Evolutionary conservation across 805 yeast genomes (phyloP).

Genomic region (Vanderwaltozyma tropicalis): DNA sequence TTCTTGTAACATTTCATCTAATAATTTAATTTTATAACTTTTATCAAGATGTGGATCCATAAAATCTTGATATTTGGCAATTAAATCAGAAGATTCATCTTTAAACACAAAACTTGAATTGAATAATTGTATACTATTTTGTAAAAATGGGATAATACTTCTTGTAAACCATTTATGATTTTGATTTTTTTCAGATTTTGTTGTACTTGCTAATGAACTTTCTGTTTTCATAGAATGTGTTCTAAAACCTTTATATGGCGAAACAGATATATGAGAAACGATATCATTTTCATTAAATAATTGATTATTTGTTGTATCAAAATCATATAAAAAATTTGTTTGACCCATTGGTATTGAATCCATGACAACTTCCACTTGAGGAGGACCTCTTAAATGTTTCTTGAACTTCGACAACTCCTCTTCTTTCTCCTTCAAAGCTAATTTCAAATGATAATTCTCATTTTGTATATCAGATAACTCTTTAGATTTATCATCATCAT

Average conservation of each 20-base stretch:
- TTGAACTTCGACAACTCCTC: conserved; percentile 10
- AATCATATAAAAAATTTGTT: neutral
- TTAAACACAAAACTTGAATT: conserved; percentile 13
- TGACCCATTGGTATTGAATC: neutral
- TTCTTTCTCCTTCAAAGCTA: conserved; percentile 16
- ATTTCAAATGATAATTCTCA: conserved; percentile 17
- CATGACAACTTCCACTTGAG: neutral
- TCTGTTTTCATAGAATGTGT: conserved; percentile 9
- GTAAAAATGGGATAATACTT: conserved; percentile 16
- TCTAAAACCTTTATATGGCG: conserved; percentile 10
- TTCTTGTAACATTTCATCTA: conserved; percentile 13
- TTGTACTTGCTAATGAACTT: conserved; percentile 17
- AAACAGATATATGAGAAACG: conserved; percentile 14
- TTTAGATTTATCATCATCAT: neutral
- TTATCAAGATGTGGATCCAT: conserved; percentile 4
- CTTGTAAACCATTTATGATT: conserved; percentile 12
- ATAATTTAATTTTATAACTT: conserved; percentile 5
- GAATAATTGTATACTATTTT: conserved; percentile 12
- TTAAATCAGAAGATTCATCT: conserved; percentile 11
- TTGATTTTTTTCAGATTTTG: conserved; percentile 7
- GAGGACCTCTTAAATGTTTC: too few species aligned
- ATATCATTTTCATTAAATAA: neutral
- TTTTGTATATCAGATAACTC: conserved; percentile 2
- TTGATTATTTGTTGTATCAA: neutral
- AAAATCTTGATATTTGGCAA: conserved; percentile 9